These are phyloP conservation scores for Penicillium sp. DNA, from an alignment of 2,329 filamentous ascomycete genomes.

Conservation along the genomic window DNA sequence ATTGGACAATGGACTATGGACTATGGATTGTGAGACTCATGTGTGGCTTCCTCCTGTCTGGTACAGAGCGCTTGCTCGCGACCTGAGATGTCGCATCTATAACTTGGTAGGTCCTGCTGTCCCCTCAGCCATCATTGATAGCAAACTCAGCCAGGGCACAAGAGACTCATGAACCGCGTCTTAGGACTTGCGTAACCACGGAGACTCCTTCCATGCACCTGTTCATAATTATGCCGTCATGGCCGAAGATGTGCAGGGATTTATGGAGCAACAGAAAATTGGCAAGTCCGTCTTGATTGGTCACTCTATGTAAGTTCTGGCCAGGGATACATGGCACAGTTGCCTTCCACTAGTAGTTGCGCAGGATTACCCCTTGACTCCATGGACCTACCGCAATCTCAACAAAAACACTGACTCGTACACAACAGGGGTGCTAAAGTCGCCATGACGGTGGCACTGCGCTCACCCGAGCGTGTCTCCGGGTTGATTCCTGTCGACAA, in stretches of 20 bases:
- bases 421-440: conserved; percentile 73
- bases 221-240: conserved; percentile 76
- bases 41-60: conserved; percentile 1
- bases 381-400: too few relatives aligned
- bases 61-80: conserved; percentile 63
- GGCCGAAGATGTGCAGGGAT: conserved; percentile 74
- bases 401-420: too few relatives aligned
- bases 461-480: conserved; percentile 59
- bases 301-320: conserved; percentile 70
- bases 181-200: conserved; percentile 87
- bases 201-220: conserved; percentile 72
- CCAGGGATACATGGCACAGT: neutral
- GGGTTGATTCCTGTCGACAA: conserved; percentile 85
- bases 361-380: too few relatives aligned
- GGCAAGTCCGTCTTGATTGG: conserved; percentile 72
- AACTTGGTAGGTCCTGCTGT: conserved; percentile 55
- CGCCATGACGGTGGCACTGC: conserved; percentile 79
- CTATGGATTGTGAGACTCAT: too few relatives aligned
- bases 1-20: too few relatives aligned
- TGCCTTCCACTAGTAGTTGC: too few relatives aligned
- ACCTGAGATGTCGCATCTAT: conserved; percentile 74
- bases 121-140: neutral
- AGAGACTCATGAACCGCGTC: neutral
- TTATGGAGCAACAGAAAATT: conserved; percentile 68
- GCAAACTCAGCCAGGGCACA: neutral